These are phyloP conservation scores for Sergeia podlipaevii DNA, from an alignment of 208 protist species.

Conservation along the genomic window DNA sequence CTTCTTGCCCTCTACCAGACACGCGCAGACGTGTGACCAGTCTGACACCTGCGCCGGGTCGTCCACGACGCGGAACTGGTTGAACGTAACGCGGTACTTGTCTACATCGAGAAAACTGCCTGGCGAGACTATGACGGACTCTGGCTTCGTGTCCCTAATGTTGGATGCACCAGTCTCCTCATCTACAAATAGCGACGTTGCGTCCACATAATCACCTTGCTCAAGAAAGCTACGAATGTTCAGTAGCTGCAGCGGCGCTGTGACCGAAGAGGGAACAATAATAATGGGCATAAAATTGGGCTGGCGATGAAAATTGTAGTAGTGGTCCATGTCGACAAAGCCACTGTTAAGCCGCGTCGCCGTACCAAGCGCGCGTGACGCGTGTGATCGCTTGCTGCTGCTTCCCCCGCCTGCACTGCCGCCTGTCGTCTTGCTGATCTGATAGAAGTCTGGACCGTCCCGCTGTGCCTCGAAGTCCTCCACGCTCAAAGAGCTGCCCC, in stretches of 20 bases:
- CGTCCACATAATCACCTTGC: slow-evolving; percentile 72
- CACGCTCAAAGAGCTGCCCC: neutral
- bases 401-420: neutral
- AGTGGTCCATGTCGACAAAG: slow-evolving; percentile 34
- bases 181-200: slow-evolving; percentile 67
- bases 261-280: slow-evolving; percentile 61
- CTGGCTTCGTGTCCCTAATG: slow-evolving; percentile 67
- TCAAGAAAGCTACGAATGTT: slow-evolving; percentile 84
- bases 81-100: slow-evolving; percentile 64
- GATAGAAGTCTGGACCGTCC: slow-evolving; percentile 45
- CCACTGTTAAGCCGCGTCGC: slow-evolving; percentile 44
- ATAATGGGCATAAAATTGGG: slow-evolving; percentile 86
- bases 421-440: slow-evolving; percentile 10
- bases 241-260: slow-evolving; percentile 73
- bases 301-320: slow-evolving; percentile 26
- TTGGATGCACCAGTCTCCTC: slow-evolving; percentile 58
- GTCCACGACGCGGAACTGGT: slow-evolving; percentile 75
- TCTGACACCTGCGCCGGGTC: slow-evolving; percentile 62
- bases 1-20: slow-evolving; percentile 67
- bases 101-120: slow-evolving; percentile 68
- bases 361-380: slow-evolving; percentile 23
- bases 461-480: neutral
- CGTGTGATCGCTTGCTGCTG: neutral
- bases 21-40: slow-evolving; percentile 86
- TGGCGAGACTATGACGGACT: slow-evolving; percentile 60